Evolutionary conservation across 306 rosid species (phyloP).

Genomic region (Delonix regia): DNA sequence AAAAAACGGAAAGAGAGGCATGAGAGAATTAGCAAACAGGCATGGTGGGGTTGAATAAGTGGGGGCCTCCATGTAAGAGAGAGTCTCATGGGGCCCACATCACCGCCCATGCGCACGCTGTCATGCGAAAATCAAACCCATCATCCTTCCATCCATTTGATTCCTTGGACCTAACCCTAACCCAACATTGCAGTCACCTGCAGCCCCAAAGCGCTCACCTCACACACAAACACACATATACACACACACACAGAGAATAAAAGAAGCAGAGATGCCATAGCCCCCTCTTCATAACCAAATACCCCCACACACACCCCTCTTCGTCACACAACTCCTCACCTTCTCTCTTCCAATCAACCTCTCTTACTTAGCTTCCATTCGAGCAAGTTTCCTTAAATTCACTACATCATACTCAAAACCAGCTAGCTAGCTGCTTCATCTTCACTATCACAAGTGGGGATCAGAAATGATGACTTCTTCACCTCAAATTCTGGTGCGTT

Average conservation of each 20-base stretch:
- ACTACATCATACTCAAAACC: too few species aligned
- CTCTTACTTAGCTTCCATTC: slow-evolving; percentile 29
- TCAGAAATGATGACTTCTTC: slow-evolving; percentile 40
- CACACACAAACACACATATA: too few species aligned
- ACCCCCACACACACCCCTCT: not conserved
- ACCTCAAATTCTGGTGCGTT: slow-evolving; percentile 44
- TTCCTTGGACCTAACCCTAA: slow-evolving; percentile 87
- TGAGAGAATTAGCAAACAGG: too few species aligned
- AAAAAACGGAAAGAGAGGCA: too few species aligned
- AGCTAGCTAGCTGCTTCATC: too few species aligned
- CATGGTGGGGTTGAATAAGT: slow-evolving; percentile 35
- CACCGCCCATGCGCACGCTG: slow-evolving; percentile 87
- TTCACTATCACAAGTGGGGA: too few species aligned
- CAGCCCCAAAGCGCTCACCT: too few species aligned
- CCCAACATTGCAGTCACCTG: slow-evolving; percentile 38
- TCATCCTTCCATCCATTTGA: slow-evolving; percentile 50
- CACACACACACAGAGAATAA: not conserved
- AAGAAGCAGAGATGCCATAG: not conserved
- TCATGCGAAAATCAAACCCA: slow-evolving; percentile 58
- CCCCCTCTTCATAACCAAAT: slow-evolving; percentile 43
- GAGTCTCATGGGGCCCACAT: slow-evolving; percentile 57
- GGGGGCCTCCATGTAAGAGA: slow-evolving; percentile 30
- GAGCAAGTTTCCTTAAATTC: too few species aligned
- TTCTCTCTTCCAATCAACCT: slow-evolving; percentile 57
- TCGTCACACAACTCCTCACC: slow-evolving; percentile 32